Base-by-base conservation (phyloP, 306 rosid species). In the Vigna mungo region DNA sequence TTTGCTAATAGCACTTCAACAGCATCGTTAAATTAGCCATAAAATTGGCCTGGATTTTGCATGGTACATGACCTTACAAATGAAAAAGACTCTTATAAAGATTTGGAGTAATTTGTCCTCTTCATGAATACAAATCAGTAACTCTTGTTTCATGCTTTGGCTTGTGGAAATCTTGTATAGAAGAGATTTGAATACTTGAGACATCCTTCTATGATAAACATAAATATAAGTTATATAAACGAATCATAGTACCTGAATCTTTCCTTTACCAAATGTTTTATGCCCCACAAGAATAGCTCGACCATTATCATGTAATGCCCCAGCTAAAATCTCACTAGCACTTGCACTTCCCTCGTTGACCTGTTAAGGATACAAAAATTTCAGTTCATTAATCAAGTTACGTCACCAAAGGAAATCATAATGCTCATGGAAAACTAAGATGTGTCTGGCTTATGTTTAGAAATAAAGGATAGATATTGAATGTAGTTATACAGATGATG, bases 291-390 rank as follows among this genome's bases (percentile, higher is more conserved):
- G 97, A 75, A 85, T 85, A 17, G 98, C 98, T 27, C 97, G 85
- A 69, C 96, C 96, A 9, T 95, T 95, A 84, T 95, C 98, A 71
- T 89, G 97, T 49, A 95, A 88, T 32, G 98, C 98, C 80, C 98
- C 98, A 2, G 97, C 97, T 82, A 95, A 86, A 80, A 95, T 92
- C 86, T 95, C 98, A 20, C 98, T 95, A 60, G 98, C 97, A 82
- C 97, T 95, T 15, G 98, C 98, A 46, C 98, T 95, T 82, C 97
- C 96, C 86, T 95, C 97, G n/a, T 95, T 95, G 39, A 95, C 97
- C 98, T 95, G 80, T 78, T 63, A 60, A n/a, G 66, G 47, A 16
- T 27, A 9, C 52, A 64, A 65, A 71, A 60, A 32, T 9, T 30
- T 25, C 23, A 13, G 21, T 4, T 41, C 65, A 61, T 71, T 54